These are phyloP conservation scores for Cylindrotheca closterium DNA, from an alignment of 108 stramenopile genomes.

Conservation along the genomic window DNA sequence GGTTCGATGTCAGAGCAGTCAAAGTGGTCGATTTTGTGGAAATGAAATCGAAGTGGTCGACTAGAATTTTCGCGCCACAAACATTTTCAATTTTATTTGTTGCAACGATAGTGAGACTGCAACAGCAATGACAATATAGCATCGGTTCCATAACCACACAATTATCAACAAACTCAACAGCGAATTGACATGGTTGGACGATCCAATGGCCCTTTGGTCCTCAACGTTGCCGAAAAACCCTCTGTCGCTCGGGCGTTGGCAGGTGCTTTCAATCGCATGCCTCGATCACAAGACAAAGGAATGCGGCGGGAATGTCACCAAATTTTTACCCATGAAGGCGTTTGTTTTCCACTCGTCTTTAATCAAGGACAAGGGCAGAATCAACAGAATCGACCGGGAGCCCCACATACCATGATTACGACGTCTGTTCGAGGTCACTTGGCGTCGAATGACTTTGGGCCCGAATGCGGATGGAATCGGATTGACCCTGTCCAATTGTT, in stretches of 20 bases:
- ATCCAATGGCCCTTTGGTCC: slow-evolving; percentile 31
- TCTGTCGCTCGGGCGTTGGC: slow-evolving; percentile 93
- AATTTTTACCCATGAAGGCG: slow-evolving; percentile 76
- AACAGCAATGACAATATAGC: no score
- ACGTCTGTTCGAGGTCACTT: slow-evolving; percentile 87
- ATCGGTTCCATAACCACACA: no score
- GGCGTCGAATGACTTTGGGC: slow-evolving; percentile 68
- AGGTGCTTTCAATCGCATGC: slow-evolving; percentile 59
- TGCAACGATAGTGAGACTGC: no score
- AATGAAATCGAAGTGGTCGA: no score
- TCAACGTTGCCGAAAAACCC: slow-evolving; percentile 99
- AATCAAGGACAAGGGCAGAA: slow-evolving; percentile 44
- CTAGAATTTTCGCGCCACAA: no score
- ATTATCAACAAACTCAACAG: no score
- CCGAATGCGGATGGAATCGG: slow-evolving; percentile 64
- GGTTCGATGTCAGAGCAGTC: no score
- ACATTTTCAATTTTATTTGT: no score
- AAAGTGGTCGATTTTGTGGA: no score
- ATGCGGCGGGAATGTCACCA: slow-evolving; percentile 50
- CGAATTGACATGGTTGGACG: background rate
- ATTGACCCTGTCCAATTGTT: slow-evolving; percentile 76
- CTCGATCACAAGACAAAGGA: slow-evolving; percentile 44
- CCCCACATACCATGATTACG: slow-evolving; percentile 84
- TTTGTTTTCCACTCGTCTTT: slow-evolving; percentile 67
- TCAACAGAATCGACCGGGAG: slow-evolving; percentile 3